phyloP scores from a whole-genome alignment of 257 asterid species.

The Jasminum sambac region DNA sequence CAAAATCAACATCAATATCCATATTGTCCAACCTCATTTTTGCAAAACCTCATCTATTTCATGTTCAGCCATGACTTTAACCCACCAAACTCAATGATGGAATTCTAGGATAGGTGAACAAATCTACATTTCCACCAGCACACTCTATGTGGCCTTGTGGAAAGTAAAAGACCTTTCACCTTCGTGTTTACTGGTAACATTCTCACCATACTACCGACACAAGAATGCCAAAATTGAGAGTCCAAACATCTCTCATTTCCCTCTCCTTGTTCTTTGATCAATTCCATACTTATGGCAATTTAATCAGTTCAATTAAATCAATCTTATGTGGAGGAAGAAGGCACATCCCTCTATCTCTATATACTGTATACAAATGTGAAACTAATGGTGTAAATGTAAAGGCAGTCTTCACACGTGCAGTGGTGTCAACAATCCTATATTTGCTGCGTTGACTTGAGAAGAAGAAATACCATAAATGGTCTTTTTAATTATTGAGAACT shows the following conservation, averaged over 20 bases:
- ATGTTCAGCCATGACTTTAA: slow-evolving; percentile 83
- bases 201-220: slow-evolving; percentile 96
- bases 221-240: slow-evolving; percentile 94
- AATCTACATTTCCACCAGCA: slow-evolving; percentile 59
- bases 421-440: no score
- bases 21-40: slow-evolving; percentile 41
- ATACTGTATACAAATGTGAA: slow-evolving; percentile 9
- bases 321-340: slow-evolving; percentile 23
- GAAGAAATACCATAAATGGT: no score
- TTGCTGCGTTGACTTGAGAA: no score
- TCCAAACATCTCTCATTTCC: slow-evolving; percentile 69
- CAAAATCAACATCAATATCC: slow-evolving; percentile 42
- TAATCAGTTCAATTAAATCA: slow-evolving; percentile 21
- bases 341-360: slow-evolving; percentile 26
- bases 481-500: no score
- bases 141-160: slow-evolving; percentile 95
- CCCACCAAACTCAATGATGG: slow-evolving; percentile 54
- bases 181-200: slow-evolving; percentile 65
- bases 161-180: slow-evolving; percentile 79
- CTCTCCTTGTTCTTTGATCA: slow-evolving; percentile 51
- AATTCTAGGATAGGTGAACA: slow-evolving; percentile 43
- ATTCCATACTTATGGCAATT: slow-evolving; percentile 70
- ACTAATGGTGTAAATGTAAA: background rate
- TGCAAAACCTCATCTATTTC: slow-evolving; percentile 69
- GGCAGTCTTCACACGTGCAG: slow-evolving; percentile 45